Base-by-base conservation (phyloP, 2,329 filamentous ascomycete species). In the Beauveria sp. region DNA sequence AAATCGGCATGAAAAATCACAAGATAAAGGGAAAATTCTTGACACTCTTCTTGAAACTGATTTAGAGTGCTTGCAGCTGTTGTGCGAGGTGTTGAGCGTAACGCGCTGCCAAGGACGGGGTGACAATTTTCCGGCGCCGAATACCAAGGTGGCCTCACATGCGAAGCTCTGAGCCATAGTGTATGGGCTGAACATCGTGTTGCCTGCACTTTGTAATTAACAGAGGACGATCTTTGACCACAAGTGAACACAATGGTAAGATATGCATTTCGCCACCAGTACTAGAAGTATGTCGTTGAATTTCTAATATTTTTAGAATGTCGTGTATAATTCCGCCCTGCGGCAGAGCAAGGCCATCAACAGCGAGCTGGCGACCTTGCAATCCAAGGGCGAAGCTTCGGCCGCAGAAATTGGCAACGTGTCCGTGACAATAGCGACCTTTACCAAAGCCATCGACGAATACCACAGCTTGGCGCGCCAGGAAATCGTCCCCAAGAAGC, bases 391-490 rank as follows among this genome's bases (percentile, higher is more conserved):
- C 52, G 84, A 84, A 56, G 79, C 89, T 14, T 87, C 88, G 70
- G 75, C 76, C 6, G 72, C 74, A 66, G 67, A 73, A 64, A 70
- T 80, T 74, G 88, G 88, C 70, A 89, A 91, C 74, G 84, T 91
- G 65, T 88, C 88, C n/a, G 88, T 86, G 22, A 90, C 90, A 16
- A 78, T 96, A 34, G 86, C 89, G 48, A 76, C 92, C 63, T 92
- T 99, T 73, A 85, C 89, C 52, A 91, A 94, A 63, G 96, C 91
- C 1, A 82, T 99, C 65, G 92, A 97, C 76, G 92, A 97, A 71
- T 99, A 99, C 79, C 85, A 89, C 69, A 83, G 84, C 60, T 85
- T 96, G 34, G 89, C 92, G 1, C 90, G 90, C 66, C 90, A 93
- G 69, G 94, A 99, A 74, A 85, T 96, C 37, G 92, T 96, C 61